phyloP scores from a whole-genome alignment of 495 filamentous ascomycete species.

The Tuber aestivum region DNA sequence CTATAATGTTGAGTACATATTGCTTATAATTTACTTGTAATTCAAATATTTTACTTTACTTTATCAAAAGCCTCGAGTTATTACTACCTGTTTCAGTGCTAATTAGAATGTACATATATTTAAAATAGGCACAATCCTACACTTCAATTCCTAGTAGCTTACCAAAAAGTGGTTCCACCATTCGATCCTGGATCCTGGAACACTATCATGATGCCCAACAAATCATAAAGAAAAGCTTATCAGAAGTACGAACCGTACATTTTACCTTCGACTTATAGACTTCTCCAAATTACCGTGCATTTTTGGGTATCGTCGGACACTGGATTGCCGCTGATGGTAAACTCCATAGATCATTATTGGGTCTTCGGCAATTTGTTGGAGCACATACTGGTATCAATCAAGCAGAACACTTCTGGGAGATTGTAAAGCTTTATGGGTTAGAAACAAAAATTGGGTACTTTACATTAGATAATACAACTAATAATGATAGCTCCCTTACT shows the following conservation, averaged over 20 bases:
- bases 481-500: neutral
- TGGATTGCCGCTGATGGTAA: neutral
- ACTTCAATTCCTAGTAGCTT: neutral
- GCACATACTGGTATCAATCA: constrained; percentile 18
- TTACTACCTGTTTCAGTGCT: no score
- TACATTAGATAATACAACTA: constrained; percentile 21
- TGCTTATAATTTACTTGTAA: no score
- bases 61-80: no score
- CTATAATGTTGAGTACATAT: no score
- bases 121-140: neutral
- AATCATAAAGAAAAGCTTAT: neutral
- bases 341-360: neutral
- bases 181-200: neutral
- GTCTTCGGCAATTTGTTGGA: neutral
- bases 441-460: constrained; percentile 15
- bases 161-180: neutral
- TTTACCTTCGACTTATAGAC: neutral
- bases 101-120: neutral
- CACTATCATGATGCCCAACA: neutral
- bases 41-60: no score
- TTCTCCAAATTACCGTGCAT: neutral
- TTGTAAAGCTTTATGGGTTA: constrained; percentile 18
- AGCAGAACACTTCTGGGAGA: constrained; percentile 13
- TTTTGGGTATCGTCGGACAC: constrained; percentile 2
- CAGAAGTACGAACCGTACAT: neutral